A percentile compares a stretch with the other conserved stretches of the same genome.
phyloP scores from a whole-genome alignment of 202 grass and related monocot genomes.

The Brachypodium distachyon region DNA sequence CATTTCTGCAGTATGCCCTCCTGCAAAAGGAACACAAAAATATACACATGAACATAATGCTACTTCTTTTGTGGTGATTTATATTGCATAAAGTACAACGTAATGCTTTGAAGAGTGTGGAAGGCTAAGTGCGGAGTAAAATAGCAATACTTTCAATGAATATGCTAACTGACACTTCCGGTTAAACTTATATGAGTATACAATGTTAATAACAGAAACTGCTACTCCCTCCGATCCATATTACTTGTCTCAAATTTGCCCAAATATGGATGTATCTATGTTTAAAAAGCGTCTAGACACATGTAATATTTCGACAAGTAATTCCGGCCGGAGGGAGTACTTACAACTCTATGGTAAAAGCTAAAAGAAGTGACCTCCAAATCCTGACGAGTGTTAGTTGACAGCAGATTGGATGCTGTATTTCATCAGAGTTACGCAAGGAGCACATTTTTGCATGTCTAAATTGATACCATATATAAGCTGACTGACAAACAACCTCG shows the following conservation, averaged over 20 bases:
- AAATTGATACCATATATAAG: neutral
- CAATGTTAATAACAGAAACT: too few species aligned
- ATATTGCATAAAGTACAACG: neutral
- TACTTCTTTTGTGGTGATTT: neutral
- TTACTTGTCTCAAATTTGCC: too few species aligned
- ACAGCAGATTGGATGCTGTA: neutral
- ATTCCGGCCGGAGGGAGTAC: too few species aligned
- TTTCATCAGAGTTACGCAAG: neutral
- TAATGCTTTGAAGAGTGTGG: neutral
- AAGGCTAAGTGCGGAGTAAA: neutral
- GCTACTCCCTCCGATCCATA: too few species aligned
- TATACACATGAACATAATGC: neutral
- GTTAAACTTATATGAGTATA: neutral
- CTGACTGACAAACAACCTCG: neutral
- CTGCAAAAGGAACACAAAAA: conserved; percentile 18
- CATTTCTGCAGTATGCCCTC: conserved; percentile 91
- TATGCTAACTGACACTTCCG: neutral
- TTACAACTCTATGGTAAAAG: too few species aligned
- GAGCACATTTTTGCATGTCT: neutral
- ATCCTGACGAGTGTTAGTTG: neutral
- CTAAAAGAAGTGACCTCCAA: neutral
- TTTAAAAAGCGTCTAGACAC: too few species aligned
- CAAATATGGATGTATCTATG: too few species aligned
- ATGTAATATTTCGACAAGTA: too few species aligned
- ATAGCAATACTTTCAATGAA: neutral